Evolutionary conservation across 2,329 filamentous ascomycete genomes (phyloP).

Genomic region (Apiospora hydei): DNA sequence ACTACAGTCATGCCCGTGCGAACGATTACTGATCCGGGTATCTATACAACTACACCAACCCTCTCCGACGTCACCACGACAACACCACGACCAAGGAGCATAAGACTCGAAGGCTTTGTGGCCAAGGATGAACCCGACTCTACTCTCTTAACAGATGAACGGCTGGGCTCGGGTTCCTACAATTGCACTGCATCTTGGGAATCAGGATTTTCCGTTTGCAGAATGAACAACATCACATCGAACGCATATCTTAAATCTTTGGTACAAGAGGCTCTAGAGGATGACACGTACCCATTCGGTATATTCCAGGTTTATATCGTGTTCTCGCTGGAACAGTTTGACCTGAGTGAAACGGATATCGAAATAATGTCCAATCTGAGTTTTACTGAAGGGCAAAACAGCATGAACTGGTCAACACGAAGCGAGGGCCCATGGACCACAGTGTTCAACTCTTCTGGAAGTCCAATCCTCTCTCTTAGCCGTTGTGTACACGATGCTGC

Average conservation of each 20-base stretch:
- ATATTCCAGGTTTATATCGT: background rate
- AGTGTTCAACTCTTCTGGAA: background rate
- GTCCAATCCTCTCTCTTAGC: background rate
- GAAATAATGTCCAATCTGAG: background rate
- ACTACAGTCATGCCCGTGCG: too few species aligned
- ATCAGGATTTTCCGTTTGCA: background rate
- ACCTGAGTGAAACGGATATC: too few species aligned
- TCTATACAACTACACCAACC: too few species aligned
- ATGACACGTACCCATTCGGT: too few species aligned
- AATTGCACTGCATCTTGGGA: background rate
- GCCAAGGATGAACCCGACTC: background rate
- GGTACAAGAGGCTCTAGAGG: background rate
- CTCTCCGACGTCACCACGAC: too few species aligned
- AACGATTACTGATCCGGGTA: too few species aligned
- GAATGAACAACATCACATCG: too few species aligned
- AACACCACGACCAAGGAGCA: too few species aligned
- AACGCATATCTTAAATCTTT: background rate
- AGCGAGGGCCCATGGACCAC: background rate
- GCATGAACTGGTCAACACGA: background rate
- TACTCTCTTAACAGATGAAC: background rate
- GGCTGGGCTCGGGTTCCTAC: background rate
- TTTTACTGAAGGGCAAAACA: background rate
- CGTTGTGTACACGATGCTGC: background rate
- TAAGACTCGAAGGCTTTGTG: background rate
- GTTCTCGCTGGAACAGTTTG: background rate